Percentiles rank a stretch among this genome's conserved stretches.
phyloP scores from a whole-genome alignment of 2,329 filamentous ascomycete species.

The Aspergillus alliaceus region DNA sequence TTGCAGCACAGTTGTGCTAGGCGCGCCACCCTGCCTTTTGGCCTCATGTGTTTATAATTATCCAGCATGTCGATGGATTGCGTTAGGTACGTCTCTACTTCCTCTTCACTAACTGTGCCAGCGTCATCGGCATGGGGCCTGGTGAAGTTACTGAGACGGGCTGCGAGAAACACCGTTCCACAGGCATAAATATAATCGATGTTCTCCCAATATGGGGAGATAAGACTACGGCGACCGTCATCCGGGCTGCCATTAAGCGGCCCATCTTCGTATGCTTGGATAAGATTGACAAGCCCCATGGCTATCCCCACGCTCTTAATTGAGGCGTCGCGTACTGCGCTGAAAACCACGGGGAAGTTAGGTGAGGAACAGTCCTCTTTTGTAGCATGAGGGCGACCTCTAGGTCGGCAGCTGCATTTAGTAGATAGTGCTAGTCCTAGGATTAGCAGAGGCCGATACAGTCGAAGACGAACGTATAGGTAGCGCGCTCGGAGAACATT shows the following conservation, averaged over 20 bases:
- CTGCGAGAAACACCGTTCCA: conserved; percentile 12
- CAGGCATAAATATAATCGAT: conserved; percentile 17
- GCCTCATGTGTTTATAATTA: not conserved
- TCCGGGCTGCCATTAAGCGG: conserved; percentile 2
- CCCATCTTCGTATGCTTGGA: conserved; percentile 5
- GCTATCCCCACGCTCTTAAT: conserved; percentile 12
- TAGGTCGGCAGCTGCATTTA: conserved; percentile 9
- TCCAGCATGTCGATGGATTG: conserved; percentile 1
- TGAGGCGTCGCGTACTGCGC: conserved; percentile 12
- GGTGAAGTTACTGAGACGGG: conserved; percentile 7
- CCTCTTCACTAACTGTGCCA: not conserved
- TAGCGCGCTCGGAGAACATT: conserved; percentile 25
- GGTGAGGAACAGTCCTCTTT: not conserved
- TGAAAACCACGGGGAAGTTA: conserved; percentile 6
- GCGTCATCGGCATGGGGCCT: not conserved
- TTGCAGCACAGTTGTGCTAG: conserved; percentile 4
- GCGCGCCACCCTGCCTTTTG: not conserved
- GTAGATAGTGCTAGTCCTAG: conserved; percentile 8
- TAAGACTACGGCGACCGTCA: not conserved
- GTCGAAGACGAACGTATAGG: conserved; percentile 22
- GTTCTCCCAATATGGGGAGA: conserved; percentile 15
- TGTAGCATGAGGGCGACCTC: conserved; percentile 4
- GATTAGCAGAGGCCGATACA: conserved; percentile 13
- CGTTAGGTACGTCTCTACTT: conserved; percentile 1
- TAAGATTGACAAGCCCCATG: conserved; percentile 4